Evolutionary conservation across 805 yeast genomes (phyloP), one percentile per base, ranked within the genome.

Genomic region (Novakomyces olei): DNA sequence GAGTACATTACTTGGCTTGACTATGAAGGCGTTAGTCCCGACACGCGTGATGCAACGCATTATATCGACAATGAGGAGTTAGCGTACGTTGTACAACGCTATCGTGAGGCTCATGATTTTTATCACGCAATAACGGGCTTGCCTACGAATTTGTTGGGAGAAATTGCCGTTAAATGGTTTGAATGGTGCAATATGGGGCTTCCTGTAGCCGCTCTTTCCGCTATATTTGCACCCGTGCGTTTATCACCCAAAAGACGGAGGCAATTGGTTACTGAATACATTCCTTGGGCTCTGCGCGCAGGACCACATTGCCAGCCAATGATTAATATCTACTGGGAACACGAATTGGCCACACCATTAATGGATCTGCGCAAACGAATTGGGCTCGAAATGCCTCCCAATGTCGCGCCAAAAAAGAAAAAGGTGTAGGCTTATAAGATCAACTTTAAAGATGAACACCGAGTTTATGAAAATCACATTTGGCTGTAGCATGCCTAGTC

Each of bases 41-140:
- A 88, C 48, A 83, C 93, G 0, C 62, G 98, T 43, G 81, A 74
- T 2, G 74, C 80, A 1, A 96, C 88, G 6, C 69, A 68, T 38
- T 88, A 68, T 52, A 79, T 88, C 27, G 83, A 78, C 40, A 81
- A 88, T 47, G 83, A 78, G 28, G 91, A 80, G 45, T 65, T 79
- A 41, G 94, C 94, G 1, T 88, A 74, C 47, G 74, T 85, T n/a
- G 80, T 72, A 59, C 91, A 80, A 50, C 59, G 98, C 44, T 88
- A 85, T 49, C 66, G 98, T 34, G 96, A 88, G 49, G 83, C 94
- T 48, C 98, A 88, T 47, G 98, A 88, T 48, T 88, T 88, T 46
- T 85, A 81, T 48, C 98, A 88, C 48, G 78, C 96, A 1, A 61
- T 88, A 19, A 75, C 91, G 0, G 85, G 91, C 10, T 60, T 79